phyloP scores from a whole-genome alignment of 2,329 filamentous ascomycete genomes.

The Bipolaris bicolor region DNA sequence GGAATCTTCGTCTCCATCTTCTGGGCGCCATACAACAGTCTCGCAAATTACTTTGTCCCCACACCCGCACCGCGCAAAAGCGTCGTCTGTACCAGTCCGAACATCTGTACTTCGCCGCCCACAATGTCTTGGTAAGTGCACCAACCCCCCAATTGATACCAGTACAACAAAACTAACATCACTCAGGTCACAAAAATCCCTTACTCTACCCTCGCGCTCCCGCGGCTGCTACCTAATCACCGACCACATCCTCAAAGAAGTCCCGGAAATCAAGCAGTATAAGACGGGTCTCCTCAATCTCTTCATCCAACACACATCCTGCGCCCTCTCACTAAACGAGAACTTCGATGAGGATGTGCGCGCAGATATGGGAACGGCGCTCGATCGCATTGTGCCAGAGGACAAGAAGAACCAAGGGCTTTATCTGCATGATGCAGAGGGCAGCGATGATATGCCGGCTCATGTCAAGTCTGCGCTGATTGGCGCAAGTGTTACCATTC shows the following conservation, averaged over 20 bases:
- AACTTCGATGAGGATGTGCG: conserved; percentile 88
- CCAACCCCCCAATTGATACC: neutral
- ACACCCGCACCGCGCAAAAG: conserved; percentile 25
- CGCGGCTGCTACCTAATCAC: conserved; percentile 92
- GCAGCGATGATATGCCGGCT: conserved; percentile 91
- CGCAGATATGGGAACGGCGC: conserved; percentile 88
- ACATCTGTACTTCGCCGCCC: conserved; percentile 30
- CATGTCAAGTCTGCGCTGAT: conserved; percentile 92
- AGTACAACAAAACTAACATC: no score
- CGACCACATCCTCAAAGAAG: conserved; percentile 68
- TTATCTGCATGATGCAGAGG: conserved; percentile 88
- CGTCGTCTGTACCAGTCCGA: conserved; percentile 34
- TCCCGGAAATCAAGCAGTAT: conserved; percentile 83
- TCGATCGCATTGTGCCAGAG: conserved; percentile 87
- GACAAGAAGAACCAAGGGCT: conserved; percentile 64
- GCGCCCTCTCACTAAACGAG: conserved; percentile 90
- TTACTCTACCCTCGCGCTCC: conserved; percentile 76
- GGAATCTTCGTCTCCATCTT: conserved; percentile 52
- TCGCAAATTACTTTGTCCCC: conserved; percentile 36
- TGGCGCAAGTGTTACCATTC: conserved; percentile 87
- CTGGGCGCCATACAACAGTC: conserved; percentile 44
- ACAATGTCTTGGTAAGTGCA: conserved; percentile 41
- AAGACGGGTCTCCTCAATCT: conserved; percentile 77
- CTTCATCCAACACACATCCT: conserved; percentile 95
- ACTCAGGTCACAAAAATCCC: conserved; percentile 72